Evolutionary conservation across 495 filamentous ascomycete species (phyloP), one percentile per base, ranked within the genome.

Genomic region (Penicillium steckii): DNA sequence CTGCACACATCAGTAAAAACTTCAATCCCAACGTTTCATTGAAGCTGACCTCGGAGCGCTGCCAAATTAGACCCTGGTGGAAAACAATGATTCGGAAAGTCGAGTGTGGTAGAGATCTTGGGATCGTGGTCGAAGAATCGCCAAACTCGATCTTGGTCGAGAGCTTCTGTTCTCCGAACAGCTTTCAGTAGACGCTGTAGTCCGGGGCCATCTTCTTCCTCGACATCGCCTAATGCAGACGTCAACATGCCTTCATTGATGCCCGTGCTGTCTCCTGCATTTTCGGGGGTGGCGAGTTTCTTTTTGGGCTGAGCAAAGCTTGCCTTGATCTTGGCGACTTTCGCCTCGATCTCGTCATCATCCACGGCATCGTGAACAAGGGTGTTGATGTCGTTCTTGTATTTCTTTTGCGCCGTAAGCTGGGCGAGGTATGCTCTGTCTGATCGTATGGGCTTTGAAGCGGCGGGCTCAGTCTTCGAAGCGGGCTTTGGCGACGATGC

Each of bases 111-210:
- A 42, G 71, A 77, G 41, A 62, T 22, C 38, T 57, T 54, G 17
- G 46, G 54, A 13, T 55, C 24, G 8, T 66, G 47, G 18, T 79
- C 72, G 56, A 90, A 88, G 65, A 95, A 94, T 44, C 80, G 82
- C 80, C 83, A 93, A 15, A 73, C 65, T 32, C 76, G 81, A 17
- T 80, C 77, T 12, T 78, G 59, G 13, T 80, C 77, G 32, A 84
- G 79, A 8, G 86, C 86, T 50, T 91, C 87, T 8, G 88, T 93
- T 56, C 91, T 80, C 56, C 83, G 79, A 27, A 95, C 79, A 29
- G 90, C 90, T 46, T 80, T 77, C 29, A 86, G 70, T 7, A 94
- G 67, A 64, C 83, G 86, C 43, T 73, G 71, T 3, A 79, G 66
- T 6, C 70, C 78, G 21, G 75, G 68, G 24, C 79, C 82, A 17